Evolutionary conservation across 768 basidiomycete species (phyloP).

Genomic region (Russula sp.): DNA sequence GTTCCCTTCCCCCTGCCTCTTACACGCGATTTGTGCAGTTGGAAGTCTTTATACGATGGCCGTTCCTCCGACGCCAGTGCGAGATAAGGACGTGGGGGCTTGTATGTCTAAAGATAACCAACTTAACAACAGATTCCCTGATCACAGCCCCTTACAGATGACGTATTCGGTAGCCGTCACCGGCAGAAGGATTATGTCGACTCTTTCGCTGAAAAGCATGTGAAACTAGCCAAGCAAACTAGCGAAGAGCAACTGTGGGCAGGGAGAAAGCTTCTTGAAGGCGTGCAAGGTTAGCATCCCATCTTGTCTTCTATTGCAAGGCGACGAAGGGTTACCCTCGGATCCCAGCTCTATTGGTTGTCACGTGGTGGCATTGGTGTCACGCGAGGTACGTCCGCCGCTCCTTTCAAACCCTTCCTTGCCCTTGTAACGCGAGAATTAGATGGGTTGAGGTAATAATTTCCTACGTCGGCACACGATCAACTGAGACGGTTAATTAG

Average conservation of each 20-base stretch:
- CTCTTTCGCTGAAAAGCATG: conserved; percentile 31
- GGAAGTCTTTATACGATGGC: conserved; percentile 74
- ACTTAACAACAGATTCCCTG: neutral
- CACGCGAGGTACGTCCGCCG: conserved; percentile 55
- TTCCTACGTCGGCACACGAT: neutral
- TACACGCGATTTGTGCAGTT: conserved; percentile 86
- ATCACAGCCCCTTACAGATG: conserved; percentile 26
- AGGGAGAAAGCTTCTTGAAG: conserved; percentile 25
- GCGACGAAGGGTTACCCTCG: neutral
- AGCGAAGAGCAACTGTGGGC: conserved; percentile 25
- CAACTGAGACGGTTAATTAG: conserved; percentile 37
- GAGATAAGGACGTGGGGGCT: conserved; percentile 44
- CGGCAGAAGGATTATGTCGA: conserved; percentile 26
- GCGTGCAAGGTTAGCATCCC: conserved; percentile 24
- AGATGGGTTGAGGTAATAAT: conserved; percentile 69
- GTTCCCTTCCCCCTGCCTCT: conserved; percentile 66
- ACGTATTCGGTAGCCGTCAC: conserved; percentile 31
- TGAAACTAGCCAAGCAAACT: conserved; percentile 24
- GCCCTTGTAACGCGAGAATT: conserved; percentile 5
- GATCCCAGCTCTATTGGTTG: conserved; percentile 53
- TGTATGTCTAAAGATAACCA: conserved; percentile 26
- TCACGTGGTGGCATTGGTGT: conserved; percentile 73
- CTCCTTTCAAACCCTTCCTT: neutral
- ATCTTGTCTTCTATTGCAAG: neutral
- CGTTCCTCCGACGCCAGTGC: conserved; percentile 53